Base-by-base conservation (phyloP, 75 land plant genomes). In the Cupressus sempervirens region DNA sequence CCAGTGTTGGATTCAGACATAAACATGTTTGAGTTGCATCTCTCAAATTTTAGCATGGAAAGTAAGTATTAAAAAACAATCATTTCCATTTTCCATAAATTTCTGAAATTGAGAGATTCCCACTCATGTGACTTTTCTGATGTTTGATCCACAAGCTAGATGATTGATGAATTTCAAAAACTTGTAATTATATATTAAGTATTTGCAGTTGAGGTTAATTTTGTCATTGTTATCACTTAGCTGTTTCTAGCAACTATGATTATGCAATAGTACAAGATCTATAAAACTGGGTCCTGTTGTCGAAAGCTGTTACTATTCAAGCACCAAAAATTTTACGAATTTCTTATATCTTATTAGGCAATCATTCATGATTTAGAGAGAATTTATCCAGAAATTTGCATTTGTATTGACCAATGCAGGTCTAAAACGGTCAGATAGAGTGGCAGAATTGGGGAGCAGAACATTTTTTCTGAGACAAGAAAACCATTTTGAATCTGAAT, bases 31-130 rank as follows among this genome's bases (percentile, higher is more conserved):
- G 86, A 91, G 50, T 84, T 93, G 67, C 91, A 93, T 75, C 85
- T 84, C 84, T 93, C 94, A 35, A 46, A 89, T 83, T 93, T 93
- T 85, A 85, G 92, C 86, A 88, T 93, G 68, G 84, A 93, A 75
- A 84, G 94, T 91, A 76, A 86, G 89, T 20, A 26, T 41, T 1
- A 48, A 77, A 23, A 23, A 77, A 77, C 30, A 75, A 38, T 38
- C 30, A 7, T 35, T 43, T 46, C 43, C 1, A 26, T 76, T 7
- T 62, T 26, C 8, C 26, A 18, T 56, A 56, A 62, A 62, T 62
- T 62, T 62, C 6, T 62, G 67, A 62, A 62, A 62, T 62, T 62
- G 67, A 62, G 67, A 62, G 67, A 62, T 7, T 62, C 5, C 26
- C 26, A 50, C 14, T 50, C 52, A 50, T 50, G 52, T 50, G 52